phyloP scores from a whole-genome alignment of 192 early-diverging fungal species.

The Rhizophagus clarus region DNA sequence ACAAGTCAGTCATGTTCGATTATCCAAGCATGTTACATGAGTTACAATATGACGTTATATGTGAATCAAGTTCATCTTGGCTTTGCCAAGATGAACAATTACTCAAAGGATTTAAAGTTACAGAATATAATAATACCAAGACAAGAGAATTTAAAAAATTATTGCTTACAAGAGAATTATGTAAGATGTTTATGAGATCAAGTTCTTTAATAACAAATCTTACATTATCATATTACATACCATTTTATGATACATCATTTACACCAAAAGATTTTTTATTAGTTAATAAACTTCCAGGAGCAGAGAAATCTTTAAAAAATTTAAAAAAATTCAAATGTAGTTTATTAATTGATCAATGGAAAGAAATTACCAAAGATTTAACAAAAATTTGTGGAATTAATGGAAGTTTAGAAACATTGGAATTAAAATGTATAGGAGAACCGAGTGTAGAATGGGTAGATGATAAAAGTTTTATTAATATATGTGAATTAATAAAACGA shows the following conservation, averaged over 20 bases:
- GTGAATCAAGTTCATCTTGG: conserved; percentile 9
- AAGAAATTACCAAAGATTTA: neutral
- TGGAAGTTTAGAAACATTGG: neutral
- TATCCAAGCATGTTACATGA: neutral
- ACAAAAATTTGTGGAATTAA: conserved; percentile 6
- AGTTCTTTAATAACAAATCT: neutral
- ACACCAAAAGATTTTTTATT: neutral
- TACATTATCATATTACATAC: conserved; percentile 2
- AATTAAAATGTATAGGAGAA: conserved; percentile 8
- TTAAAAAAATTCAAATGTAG: conserved; percentile 7
- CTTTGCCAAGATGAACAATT: neutral
- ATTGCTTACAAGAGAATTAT: neutral
- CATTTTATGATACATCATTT: neutral
- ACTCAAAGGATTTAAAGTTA: neutral
- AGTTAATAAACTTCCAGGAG: neutral
- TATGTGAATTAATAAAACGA: neutral
- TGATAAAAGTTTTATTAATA: neutral
- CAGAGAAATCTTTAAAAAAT: neutral
- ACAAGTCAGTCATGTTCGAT: neutral
- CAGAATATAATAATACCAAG: neutral
- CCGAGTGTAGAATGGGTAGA: neutral
- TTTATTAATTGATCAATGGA: conserved; percentile 7
- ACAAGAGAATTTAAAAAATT: neutral
- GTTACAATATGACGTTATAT: neutral
- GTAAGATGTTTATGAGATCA: neutral